Percentiles rank a stretch among this genome's conserved stretches.
Conservation (phyloP, 2,329 filamentous ascomycete species). For the Aspergillus ochraceus region DNA sequence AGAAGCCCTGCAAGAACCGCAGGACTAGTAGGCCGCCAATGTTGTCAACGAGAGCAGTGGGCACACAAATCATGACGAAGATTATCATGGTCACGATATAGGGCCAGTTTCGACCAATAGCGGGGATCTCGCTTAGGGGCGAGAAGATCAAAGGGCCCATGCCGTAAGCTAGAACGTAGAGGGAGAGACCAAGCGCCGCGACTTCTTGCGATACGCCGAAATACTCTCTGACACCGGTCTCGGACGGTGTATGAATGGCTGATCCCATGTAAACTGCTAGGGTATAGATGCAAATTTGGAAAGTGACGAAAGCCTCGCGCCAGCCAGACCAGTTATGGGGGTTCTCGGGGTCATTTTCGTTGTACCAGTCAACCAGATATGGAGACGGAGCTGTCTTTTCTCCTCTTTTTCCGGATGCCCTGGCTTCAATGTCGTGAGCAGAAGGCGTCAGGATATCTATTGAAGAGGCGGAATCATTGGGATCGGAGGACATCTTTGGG, state of each 20-base stretch:
- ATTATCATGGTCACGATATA: slow-evolving; percentile 67
- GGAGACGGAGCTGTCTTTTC: too few species aligned
- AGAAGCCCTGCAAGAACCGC: slow-evolving; percentile 65
- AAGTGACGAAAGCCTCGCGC: slow-evolving; percentile 21
- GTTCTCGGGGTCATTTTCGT: slow-evolving; percentile 12
- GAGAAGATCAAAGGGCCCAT: slow-evolving; percentile 66
- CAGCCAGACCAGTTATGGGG: slow-evolving; percentile 27
- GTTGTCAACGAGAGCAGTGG: slow-evolving; percentile 62
- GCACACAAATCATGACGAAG: slow-evolving; percentile 67
- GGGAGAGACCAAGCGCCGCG: slow-evolving; percentile 30
- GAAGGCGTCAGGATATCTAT: too few species aligned
- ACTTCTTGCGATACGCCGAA: slow-evolving; percentile 27
- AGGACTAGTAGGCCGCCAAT: slow-evolving; percentile 63
- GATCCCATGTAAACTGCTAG: slow-evolving; percentile 33
- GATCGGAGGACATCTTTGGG: too few species aligned
- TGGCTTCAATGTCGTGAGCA: too few species aligned
- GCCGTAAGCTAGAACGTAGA: slow-evolving; percentile 46
- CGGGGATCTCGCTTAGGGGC: slow-evolving; percentile 65
- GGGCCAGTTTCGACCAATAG: slow-evolving; percentile 64
- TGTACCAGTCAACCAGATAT: background rate
- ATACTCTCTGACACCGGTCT: slow-evolving; percentile 14
- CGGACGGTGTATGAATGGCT: slow-evolving; percentile 26
- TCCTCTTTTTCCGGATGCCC: too few species aligned
- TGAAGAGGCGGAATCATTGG: too few species aligned
- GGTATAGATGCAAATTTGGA: slow-evolving; percentile 26